A percentile compares a stretch with the other conserved stretches of the same genome.
Evolutionary conservation across 2,329 filamentous ascomycete genomes (phyloP).

Genomic region (Orbilia oligospora): DNA sequence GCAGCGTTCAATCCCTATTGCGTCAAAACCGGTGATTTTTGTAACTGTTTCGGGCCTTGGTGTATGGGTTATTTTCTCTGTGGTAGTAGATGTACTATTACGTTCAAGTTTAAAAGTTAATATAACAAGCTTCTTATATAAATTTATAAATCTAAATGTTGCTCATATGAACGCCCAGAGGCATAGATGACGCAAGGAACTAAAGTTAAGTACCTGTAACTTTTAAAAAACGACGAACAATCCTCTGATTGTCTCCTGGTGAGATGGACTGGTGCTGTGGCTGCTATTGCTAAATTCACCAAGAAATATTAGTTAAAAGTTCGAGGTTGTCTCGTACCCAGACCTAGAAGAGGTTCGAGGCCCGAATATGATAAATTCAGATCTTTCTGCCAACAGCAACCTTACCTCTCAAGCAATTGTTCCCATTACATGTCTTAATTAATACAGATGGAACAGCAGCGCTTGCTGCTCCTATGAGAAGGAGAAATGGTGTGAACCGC

Average conservation of each 20-base stretch:
- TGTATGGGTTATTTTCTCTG: not conserved
- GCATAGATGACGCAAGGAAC: too few relatives aligned
- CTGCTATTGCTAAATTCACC: not conserved
- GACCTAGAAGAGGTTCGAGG: too few relatives aligned
- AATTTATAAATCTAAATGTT: too few relatives aligned
- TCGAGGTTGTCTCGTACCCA: too few relatives aligned
- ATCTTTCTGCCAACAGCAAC: not conserved
- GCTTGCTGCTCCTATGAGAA: not conserved
- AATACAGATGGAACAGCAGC: not conserved
- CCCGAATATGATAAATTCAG: not conserved
- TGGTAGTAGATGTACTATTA: not conserved
- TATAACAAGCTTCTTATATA: too few relatives aligned
- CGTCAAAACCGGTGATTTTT: not conserved
- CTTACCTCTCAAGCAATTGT: conserved; percentile 15
- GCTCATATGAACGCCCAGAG: too few relatives aligned
- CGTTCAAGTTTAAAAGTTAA: not conserved
- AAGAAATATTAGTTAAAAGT: not conserved
- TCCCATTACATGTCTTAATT: not conserved
- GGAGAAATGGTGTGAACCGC: not conserved
- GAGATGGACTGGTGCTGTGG: not conserved
- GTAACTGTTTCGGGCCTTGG: not conserved
- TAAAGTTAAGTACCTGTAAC: not conserved
- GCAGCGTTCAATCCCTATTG: not conserved
- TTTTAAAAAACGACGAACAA: conserved; percentile 5
- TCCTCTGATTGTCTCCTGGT: not conserved